Evolutionary conservation across 495 filamentous ascomycete genomes (phyloP).

Genomic region (Cercophora newfieldiana): DNA sequence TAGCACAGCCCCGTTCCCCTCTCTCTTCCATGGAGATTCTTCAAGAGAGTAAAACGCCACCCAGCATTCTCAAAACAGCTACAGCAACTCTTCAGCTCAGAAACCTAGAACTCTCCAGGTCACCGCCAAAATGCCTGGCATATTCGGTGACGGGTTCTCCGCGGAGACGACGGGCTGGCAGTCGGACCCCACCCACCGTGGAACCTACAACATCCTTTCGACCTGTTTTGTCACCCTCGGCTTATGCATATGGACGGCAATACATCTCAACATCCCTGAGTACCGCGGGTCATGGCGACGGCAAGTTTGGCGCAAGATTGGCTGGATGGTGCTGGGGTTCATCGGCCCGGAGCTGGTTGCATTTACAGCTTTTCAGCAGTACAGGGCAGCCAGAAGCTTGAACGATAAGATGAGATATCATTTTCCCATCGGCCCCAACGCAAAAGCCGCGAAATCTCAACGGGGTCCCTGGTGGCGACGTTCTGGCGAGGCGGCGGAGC

Average conservation of each 20-base stretch:
- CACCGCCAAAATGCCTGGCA: background rate
- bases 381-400: background rate
- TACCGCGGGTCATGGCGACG: background rate
- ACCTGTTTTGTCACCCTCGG: conserved; percentile 11
- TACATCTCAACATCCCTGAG: conserved; percentile 19
- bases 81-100: too few species aligned
- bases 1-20: background rate
- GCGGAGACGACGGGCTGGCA: background rate
- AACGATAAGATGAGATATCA: background rate
- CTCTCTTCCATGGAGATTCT: background rate
- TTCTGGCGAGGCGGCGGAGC: too few species aligned
- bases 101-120: background rate
- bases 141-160: background rate
- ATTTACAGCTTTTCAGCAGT: conserved; percentile 5
- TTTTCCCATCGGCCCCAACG: background rate
- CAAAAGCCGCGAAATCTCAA: too few species aligned
- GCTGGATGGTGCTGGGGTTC: conserved; percentile 10
- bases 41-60: too few species aligned
- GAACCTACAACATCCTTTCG: conserved; percentile 7
- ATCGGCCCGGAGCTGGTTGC: conserved; percentile 14
- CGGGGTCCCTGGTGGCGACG: background rate
- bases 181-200: conserved; percentile 6
- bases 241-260: conserved; percentile 14
- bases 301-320: conserved; percentile 1
- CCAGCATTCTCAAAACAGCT: too few species aligned